A percentile compares a stretch with the other conserved stretches of the same genome.
phyloP scores from a whole-genome alignment of 192 early-diverging fungal genomes.

The Coemansia sp. region DNA sequence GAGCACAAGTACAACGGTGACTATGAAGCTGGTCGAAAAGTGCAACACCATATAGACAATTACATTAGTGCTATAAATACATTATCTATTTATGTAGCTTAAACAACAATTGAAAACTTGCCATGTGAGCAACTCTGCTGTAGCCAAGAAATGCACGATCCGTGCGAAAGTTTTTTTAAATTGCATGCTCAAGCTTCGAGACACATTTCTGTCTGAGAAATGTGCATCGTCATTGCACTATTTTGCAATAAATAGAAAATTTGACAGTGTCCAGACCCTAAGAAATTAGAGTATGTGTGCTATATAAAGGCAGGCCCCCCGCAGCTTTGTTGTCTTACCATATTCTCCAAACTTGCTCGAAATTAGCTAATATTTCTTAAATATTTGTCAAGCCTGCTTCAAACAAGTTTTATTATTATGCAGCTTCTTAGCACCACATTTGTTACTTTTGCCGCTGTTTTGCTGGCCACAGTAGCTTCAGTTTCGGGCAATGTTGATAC shows the following conservation, averaged over 20 bases:
- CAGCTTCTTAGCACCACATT: not conserved
- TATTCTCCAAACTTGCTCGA: not conserved
- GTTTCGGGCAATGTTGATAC: conserved; percentile 2
- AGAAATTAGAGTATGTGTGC: not conserved
- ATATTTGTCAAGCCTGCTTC: not conserved
- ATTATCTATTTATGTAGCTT: too few relatives aligned
- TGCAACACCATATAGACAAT: too few relatives aligned
- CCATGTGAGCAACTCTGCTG: conserved; percentile 2
- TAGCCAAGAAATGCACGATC: not conserved
- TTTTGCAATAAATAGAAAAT: not conserved
- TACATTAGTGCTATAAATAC: too few relatives aligned
- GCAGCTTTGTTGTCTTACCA: not conserved
- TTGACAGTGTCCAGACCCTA: not conserved
- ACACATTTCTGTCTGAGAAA: not conserved
- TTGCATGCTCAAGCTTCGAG: not conserved
- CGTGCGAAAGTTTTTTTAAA: not conserved
- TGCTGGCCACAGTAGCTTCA: conserved; percentile 1
- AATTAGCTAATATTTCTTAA: not conserved
- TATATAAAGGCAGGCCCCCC: not conserved
- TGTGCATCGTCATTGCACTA: not conserved
- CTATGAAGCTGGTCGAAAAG: too few relatives aligned
- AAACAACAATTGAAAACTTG: conserved; percentile 6
- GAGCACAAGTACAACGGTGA: too few relatives aligned
- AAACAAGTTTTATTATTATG: not conserved
- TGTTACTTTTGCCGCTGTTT: conserved; percentile 1